These are phyloP conservation scores for Trichophaea hybrida DNA, from an alignment of 2,329 filamentous ascomycete genomes.

Conservation along the genomic window DNA sequence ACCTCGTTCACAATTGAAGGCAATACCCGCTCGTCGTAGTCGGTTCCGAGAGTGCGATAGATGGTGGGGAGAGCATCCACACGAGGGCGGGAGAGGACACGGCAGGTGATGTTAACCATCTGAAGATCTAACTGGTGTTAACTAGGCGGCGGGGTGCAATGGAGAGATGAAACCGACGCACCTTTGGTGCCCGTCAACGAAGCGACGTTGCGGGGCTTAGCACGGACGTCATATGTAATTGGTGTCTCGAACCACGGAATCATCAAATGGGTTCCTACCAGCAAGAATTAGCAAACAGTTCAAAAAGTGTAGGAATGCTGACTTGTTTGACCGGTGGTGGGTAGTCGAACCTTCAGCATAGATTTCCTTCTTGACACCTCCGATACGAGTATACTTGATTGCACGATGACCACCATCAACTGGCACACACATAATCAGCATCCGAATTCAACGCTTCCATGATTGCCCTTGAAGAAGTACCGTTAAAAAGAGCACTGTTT, in stretches of 20 bases:
- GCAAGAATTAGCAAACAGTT: neutral
- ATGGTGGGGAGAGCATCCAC: constrained; percentile 86
- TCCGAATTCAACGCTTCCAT: constrained; percentile 1
- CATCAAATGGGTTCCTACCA: constrained; percentile 70
- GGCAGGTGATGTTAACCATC: constrained; percentile 99
- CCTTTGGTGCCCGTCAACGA: constrained; percentile 90
- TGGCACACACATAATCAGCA: constrained; percentile 28
- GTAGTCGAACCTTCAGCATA: constrained; percentile 64
- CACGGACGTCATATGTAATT: constrained; percentile 92
- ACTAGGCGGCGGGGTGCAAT: neutral
- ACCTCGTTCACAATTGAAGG: constrained; percentile 98
- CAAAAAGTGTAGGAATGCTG: neutral
- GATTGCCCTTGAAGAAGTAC: constrained; percentile 31
- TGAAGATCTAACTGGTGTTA: constrained; percentile 52
- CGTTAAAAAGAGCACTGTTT: constrained; percentile 56
- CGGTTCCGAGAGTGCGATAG: constrained; percentile 83
- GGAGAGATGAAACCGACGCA: neutral
- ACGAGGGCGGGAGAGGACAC: constrained; percentile 85
- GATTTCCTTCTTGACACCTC: constrained; percentile 90
- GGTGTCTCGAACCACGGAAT: constrained; percentile 97
- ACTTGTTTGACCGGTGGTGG: neutral
- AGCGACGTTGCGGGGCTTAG: constrained; percentile 89
- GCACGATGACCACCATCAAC: constrained; percentile 97
- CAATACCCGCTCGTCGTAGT: constrained; percentile 93
- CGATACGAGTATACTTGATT: constrained; percentile 92